Evolutionary conservation across 202 grass and related monocot genomes (phyloP).

Genomic region (Tripidium arundinaceum): DNA sequence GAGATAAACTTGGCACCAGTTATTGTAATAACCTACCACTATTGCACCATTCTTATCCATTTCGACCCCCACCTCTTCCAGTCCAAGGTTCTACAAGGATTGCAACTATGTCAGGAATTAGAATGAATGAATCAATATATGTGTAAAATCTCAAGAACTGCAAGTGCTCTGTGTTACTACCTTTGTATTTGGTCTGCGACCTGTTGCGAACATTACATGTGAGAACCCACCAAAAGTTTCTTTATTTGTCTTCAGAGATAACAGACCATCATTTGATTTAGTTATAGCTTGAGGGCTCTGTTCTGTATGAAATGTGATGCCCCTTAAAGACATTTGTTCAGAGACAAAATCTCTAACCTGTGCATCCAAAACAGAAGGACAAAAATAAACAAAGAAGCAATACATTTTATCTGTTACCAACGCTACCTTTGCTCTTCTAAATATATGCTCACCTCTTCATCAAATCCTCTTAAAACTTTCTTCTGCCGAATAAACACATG

Average conservation of each 20-base stretch:
- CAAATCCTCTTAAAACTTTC: slow-evolving; percentile 71
- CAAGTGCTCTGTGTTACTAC: slow-evolving; percentile 29
- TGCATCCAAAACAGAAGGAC: not conserved
- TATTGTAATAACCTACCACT: slow-evolving; percentile 48
- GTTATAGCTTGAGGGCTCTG: slow-evolving; percentile 59
- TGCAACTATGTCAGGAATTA: slow-evolving; percentile 14
- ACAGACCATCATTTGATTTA: slow-evolving; percentile 65
- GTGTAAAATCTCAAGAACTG: not conserved
- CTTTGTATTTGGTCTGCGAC: slow-evolving; percentile 88
- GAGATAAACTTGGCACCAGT: not conserved
- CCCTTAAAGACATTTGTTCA: slow-evolving; percentile 87
- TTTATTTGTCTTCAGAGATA: slow-evolving; percentile 91
- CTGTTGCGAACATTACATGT: slow-evolving; percentile 97
- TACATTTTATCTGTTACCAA: slow-evolving; percentile 1
- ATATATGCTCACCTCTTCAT: slow-evolving; percentile 61
- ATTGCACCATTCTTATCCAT: slow-evolving; percentile 64
- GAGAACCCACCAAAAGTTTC: slow-evolving; percentile 75
- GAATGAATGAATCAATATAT: not conserved
- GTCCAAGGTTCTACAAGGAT: slow-evolving; percentile 70
- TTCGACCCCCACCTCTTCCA: slow-evolving; percentile 76
- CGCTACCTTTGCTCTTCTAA: not conserved
- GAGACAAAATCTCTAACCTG: slow-evolving; percentile 87
- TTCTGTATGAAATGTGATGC: slow-evolving; percentile 80
- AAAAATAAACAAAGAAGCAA: slow-evolving; percentile 9
- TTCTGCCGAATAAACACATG: slow-evolving; percentile 87